Evolutionary conservation across 106 monocot genomes (phyloP), one percentile per base, ranked within the genome.

Genomic region (Platanthera zijinensis): DNA sequence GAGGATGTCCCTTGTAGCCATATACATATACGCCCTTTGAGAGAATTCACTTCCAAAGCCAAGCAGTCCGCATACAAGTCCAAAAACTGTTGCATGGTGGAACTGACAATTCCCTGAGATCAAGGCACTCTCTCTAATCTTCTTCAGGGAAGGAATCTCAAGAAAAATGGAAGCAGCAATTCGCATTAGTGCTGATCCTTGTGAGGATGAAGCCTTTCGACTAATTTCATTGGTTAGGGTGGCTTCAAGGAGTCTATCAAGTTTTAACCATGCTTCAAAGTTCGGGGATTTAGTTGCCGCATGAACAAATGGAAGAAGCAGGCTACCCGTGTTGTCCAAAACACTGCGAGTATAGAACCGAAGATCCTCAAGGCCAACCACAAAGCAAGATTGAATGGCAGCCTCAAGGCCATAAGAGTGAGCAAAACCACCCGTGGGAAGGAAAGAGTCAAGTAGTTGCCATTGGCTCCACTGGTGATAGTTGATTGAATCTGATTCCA

Each of bases 361-460:
- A 9, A 96, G 80, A 71, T 89, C 84, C 48, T 87, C 84, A 19
- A 73, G 83, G 46, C 69, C 75, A 17, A 46, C 18, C 32, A 91
- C 87, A 48, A 96, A 69, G 54, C 69, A 84, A 80, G 89, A 57
- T 83, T 93, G 96, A 10, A 85, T 72, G 18, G 96, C 90, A 61
- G 96, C 84, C 80, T 96, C 96, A 39, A 96, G 87, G 45, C 96
- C 96, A 77, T 81, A 93, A 18, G 93, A 96, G 79, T 96, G 96
- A 76, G 93, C 93, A 75, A 96, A 96, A 19, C 93, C 96, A 49
- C 93, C 96, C 5, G 96, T 93, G 3, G 96, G 93, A 75, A 96
- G 93, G 52, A 93, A 50, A 7, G 96, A 96, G 59, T 96, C 93
- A 32, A 96, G 57, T 17, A 96, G 82, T 77, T 93, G 96, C 96